Evolutionary conservation across 371 early-diverging fungal genomes (phyloP).

Genomic region (Apophysomyces variabilis): DNA sequence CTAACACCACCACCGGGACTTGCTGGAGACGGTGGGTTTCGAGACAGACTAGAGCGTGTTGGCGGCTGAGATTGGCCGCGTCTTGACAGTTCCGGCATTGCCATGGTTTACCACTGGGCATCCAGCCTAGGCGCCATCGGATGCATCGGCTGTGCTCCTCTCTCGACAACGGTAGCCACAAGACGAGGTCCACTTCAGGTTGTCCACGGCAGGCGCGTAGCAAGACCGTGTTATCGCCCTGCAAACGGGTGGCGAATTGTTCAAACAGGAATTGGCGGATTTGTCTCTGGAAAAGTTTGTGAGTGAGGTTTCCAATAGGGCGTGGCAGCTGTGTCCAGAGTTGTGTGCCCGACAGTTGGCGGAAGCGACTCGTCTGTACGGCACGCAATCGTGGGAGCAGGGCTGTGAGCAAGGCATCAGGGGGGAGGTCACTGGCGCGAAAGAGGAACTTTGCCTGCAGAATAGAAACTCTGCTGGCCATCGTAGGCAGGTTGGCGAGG

Average conservation of each 20-base stretch:
- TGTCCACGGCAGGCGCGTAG: background rate
- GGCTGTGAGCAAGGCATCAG: background rate
- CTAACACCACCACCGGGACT: background rate
- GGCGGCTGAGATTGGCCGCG: background rate
- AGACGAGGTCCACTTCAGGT: constrained; percentile 9
- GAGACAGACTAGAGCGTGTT: background rate
- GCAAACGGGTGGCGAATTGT: too few relatives aligned
- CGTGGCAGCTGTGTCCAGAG: constrained; percentile 5
- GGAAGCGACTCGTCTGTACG: background rate
- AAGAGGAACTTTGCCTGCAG: constrained; percentile 9
- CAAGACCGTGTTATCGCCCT: background rate
- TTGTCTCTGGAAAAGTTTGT: background rate
- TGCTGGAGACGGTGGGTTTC: background rate
- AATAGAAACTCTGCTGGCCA: background rate
- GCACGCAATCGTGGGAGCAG: background rate
- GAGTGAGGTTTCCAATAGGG: background rate
- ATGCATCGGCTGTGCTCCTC: constrained; percentile 11
- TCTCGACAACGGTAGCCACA: constrained; percentile 10
- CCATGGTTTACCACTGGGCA: constrained; percentile 9
- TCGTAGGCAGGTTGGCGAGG: constrained; percentile 12
- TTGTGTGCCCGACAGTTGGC: background rate
- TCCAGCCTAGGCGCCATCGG: constrained; percentile 20
- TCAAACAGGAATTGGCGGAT: background rate
- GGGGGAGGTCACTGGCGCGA: too few relatives aligned
- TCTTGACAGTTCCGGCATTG: background rate